Base-by-base conservation (phyloP, 495 filamentous ascomycete species). In the Daldinia caldariorum region DNA sequence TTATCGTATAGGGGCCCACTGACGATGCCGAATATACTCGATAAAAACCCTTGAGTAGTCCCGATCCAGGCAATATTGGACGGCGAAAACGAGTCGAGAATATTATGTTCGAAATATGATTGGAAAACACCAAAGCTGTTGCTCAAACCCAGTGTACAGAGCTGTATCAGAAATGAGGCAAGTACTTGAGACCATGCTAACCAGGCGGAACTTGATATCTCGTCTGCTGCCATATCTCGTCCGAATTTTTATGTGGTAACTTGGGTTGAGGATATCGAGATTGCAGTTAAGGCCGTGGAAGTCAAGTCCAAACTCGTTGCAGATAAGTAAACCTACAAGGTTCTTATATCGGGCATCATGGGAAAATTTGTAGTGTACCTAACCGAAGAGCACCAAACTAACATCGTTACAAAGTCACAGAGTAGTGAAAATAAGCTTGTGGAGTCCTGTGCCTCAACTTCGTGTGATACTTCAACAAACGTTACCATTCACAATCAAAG, bases 1-100 rank as follows among this genome's bases (percentile, higher is more conserved):
- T 81, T 80, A 69, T 92, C 89, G 67, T 90, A 90, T 1, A 90
- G 69, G 0, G 87, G 87, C 0, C 90, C 90, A 0, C 85, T 83
- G 20, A 90, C 58, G 18, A 87, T 78, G 6, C 88, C 88, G 6
- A 87, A 75, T 20, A 90, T 69, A 78, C 90, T 83, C 6, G 91
- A 79, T 3, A 91, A 81, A 70, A 89, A 90, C 0, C 85, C 85
- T 72, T 91, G 88, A 14, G 89, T 76, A 0, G 88, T 88, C 26
- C 90, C 90, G 50, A 91, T 87, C 35, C 88, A 85, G 0, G 83
- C 80, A 26, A 83, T 84, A 2, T 67, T 63, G 0, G 82, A 84
- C 0, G 79, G 61, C 0, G 76, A 72, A 32, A 72, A 67, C 13
- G 65, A 61, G 1, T 66, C 37, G 0, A 86, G 72, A 0, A 83